Base-by-base conservation (phyloP, 2,329 filamentous ascomycete species). In the Clonostachys chloroleuca region DNA sequence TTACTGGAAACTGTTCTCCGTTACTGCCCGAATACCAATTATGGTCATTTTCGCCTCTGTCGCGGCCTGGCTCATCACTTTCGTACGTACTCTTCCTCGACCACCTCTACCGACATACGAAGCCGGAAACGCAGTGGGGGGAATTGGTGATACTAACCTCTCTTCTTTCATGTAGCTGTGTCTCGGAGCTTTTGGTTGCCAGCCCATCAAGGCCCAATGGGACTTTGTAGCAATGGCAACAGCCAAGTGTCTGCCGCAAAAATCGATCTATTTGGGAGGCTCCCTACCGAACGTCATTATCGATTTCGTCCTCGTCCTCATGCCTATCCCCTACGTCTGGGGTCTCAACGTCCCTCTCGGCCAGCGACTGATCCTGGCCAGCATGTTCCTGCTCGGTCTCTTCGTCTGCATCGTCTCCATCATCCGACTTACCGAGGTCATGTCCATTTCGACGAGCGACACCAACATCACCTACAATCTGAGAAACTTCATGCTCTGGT, bases 321-420 rank as follows among this genome's bases (percentile, higher is more conserved):
- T 77, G 36, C 73, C 74, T 17, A 61, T 77, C 41, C 62, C 64
- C 9, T 67, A 68, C n/a, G 63, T 77, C 3, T 69, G 68, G 54
- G 56, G 61, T 40, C 61, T 75, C 13, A 66, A 74, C 47, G 62
- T 75, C 41, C 64, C 63, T 7, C 52, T 48, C 6, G 54, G 53
- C 3, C 63, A 68, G 34, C 73, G 69, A 49, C 50, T 65, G 8
- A 61, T 59, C 4, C 47, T 73, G 40, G 61, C 63, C 17, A 54
- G 58, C 17, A 58, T 72, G 24, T 72, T 73, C 51, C 52, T 60
- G 2, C 54, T 72, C 5, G 69, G 70, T 39, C 58, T 65, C 12
- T 65, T 60, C 12, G 55, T 64, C 16, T 59, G 66, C 43, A 57
- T 59, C 47, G 57, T 55, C 5, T 59, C 56, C 18, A 57, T 57